phyloP scores from a whole-genome alignment of 2,329 filamentous ascomycete genomes.

The Blastomyces silverae region DNA sequence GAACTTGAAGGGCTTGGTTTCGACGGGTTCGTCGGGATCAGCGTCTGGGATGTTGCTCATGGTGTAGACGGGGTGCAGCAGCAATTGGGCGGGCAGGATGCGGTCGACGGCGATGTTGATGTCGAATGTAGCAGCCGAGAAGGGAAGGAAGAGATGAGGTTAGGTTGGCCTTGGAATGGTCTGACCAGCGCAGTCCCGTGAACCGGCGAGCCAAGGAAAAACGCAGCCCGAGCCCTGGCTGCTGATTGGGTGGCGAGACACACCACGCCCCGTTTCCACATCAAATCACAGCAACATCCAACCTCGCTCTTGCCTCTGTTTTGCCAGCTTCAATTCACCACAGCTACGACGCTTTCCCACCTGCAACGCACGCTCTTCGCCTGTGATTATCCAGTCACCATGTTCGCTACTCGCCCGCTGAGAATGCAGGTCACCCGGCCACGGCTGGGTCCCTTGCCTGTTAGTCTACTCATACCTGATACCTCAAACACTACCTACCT shows the following conservation, averaged over 20 bases:
- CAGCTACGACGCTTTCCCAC: neutral
- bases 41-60: constrained; percentile 65
- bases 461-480: constrained; percentile 43
- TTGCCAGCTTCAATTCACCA: neutral
- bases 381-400: constrained; percentile 38
- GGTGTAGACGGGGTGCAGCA: constrained; percentile 46
- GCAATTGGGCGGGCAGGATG: constrained; percentile 21
- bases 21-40: constrained; percentile 65
- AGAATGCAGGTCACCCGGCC: constrained; percentile 51
- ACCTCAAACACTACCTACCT: neutral
- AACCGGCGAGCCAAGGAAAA: constrained; percentile 17
- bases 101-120: constrained; percentile 27
- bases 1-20: constrained; percentile 99
- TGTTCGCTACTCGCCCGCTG: constrained; percentile 60
- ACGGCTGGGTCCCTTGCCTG: constrained; percentile 58
- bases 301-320: neutral
- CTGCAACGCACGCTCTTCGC: no score
- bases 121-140: neutral
- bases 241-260: constrained; percentile 14
- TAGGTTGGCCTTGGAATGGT: constrained; percentile 13
- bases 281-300: constrained; percentile 1
- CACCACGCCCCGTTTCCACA: neutral
- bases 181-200: constrained; percentile 18
- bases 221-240: constrained; percentile 15
- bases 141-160: constrained; percentile 12